Base-by-base conservation (phyloP, 441 rosid genomes). In the Brassica balearica region DNA sequence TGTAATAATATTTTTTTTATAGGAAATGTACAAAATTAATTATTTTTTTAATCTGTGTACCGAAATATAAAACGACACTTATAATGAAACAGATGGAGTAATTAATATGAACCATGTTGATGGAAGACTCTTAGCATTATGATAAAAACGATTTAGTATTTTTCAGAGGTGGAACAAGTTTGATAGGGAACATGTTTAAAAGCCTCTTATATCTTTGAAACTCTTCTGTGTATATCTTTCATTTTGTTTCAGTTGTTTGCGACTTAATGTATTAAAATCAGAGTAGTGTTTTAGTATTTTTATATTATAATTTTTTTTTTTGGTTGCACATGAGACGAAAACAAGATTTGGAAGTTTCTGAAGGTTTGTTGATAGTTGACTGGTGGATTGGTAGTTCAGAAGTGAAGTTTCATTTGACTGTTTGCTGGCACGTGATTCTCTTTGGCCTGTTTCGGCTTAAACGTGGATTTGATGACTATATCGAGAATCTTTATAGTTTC, bases 381-480 rank as follows among this genome's bases (percentile, higher is more conserved):
- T 68, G 15, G 34, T 78, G 0, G 77, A 46, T 32, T n/a, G 17
- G 20, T 66, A 72, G 73, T 41, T 71, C 15, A 3, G n/a, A 15
- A 38, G 71, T 9, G 10, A 77, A 20, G 19, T 36, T 6, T 8
- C 12, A 17, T 36, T 22, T 68, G 74, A 12, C 19, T 48, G 25
- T 23, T 34, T 73, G 67, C 25, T 79, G 7, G 3, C 62, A 74
- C 64, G 71, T 79, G 82, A 17, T 63, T 74, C 64, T n/a, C 66
- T 79, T 62, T 78, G 77, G 73, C 65, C 2, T 67, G 12, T 56
- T 64, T 66, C 53, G 25, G 41, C 62, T 59, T 65, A 71, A 29
- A 8, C 81, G 19, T 62, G 55, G 68, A 7, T 65, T 29, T 65
- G 71, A 38, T 48, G 23, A 60, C 71, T 20, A 0, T 67, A 41